A percentile compares a stretch with the other conserved stretches of the same genome.
phyloP scores from a whole-genome alignment of 768 basidiomycete species.

The Leccinum subgranulosum region DNA sequence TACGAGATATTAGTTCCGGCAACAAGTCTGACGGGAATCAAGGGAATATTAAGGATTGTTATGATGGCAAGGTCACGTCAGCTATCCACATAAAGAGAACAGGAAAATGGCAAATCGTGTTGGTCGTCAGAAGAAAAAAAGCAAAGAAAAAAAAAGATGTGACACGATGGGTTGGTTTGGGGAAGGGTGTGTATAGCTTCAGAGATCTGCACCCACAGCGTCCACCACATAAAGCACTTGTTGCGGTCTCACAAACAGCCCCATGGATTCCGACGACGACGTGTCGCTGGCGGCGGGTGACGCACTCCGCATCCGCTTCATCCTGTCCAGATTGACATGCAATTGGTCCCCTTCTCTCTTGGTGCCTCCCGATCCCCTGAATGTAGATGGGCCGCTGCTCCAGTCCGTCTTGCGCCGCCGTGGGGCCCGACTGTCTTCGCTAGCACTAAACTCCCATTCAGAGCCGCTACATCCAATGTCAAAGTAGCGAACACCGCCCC shows the following conservation, averaged over 20 bases:
- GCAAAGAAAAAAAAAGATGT: neutral
- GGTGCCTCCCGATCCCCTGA: slow-evolving; percentile 32
- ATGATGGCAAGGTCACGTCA: slow-evolving; percentile 8
- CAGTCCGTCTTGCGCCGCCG: slow-evolving; percentile 24
- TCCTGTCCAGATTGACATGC: slow-evolving; percentile 34
- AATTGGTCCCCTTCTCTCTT: slow-evolving; percentile 62
- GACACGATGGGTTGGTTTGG: neutral
- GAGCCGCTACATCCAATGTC: slow-evolving; percentile 59
- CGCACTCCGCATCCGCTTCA: slow-evolving; percentile 62
- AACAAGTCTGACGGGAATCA: slow-evolving; percentile 10
- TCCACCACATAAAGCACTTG: slow-evolving; percentile 87
- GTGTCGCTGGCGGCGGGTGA: slow-evolving; percentile 64
- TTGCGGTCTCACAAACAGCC: slow-evolving; percentile 80
- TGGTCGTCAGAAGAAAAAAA: slow-evolving; percentile 7
- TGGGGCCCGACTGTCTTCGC: slow-evolving; percentile 36
- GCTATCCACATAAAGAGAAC: slow-evolving; percentile 7
- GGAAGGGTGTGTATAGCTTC: slow-evolving; percentile 13
- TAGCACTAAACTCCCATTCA: slow-evolving; percentile 62
- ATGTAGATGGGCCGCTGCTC: slow-evolving; percentile 32
- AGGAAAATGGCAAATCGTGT: neutral
- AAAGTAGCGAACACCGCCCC: slow-evolving; percentile 82
- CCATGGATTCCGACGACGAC: slow-evolving; percentile 61
- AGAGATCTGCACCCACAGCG: slow-evolving; percentile 68
- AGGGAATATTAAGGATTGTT: slow-evolving; percentile 11
- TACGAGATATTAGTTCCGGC: slow-evolving; percentile 25